phyloP scores from a whole-genome alignment of 1,139 yeast genomes.

The Geotrichum histeridarum region DNA sequence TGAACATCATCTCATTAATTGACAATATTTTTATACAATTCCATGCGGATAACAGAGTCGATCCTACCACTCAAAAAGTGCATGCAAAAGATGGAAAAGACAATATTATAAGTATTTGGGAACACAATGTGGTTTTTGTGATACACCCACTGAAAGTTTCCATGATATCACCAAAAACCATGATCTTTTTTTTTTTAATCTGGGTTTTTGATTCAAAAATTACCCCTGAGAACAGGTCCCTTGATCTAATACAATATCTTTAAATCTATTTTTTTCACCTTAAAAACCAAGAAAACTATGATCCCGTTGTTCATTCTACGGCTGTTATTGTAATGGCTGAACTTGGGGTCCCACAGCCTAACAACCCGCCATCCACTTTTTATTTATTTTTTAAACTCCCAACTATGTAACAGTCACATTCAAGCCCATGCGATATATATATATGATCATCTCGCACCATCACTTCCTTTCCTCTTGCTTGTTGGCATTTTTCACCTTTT shows the following conservation, averaged over 20 bases:
- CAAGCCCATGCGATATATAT: neutral
- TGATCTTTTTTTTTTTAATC: no score
- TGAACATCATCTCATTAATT: no score
- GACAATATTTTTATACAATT: no score
- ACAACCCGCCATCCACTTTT: neutral
- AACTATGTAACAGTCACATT: neutral
- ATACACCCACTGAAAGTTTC: no score
- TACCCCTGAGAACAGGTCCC: no score
- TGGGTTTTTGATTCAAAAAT: no score
- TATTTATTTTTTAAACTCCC: neutral
- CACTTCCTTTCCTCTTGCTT: neutral
- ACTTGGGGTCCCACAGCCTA: conserved; percentile 3
- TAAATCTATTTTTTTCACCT: neutral
- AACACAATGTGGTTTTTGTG: no score
- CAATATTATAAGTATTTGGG: no score
- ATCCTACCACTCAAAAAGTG: no score
- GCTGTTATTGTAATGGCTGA: conserved; percentile 8
- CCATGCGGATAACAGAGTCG: no score
- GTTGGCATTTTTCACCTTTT: neutral
- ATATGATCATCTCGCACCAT: neutral
- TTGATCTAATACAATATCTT: neutral
- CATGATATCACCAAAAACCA: no score
- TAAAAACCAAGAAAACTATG: neutral
- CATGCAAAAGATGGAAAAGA: no score
- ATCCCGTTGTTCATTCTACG: neutral